Evolutionary conservation across 768 basidiomycete genomes (phyloP), one percentile per base, ranked within the genome.

Genomic region (Dacryopinax spathularia): DNA sequence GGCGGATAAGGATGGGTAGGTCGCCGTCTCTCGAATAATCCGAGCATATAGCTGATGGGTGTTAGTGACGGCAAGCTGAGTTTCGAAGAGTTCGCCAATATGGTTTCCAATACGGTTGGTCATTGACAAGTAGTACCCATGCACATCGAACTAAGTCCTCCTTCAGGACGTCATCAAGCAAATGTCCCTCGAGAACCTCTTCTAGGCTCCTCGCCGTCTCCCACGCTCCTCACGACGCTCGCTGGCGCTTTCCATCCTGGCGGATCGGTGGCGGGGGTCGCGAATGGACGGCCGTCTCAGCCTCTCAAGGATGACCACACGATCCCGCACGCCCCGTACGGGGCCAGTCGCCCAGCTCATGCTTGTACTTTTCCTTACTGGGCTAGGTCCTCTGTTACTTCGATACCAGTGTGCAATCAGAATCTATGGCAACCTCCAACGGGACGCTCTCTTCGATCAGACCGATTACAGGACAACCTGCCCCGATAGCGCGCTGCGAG

Each of bases 111-210:
- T 74, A 98, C 96, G 69, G 91, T 92, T 66, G 66, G 87, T 75
- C 20, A 4, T 39, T 41, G 31, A 29, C 29, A 16, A 36, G 62
- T 31, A 16, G 15, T 22, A 33, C 13, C n/a, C 43, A 63, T 43
- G 35, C 39, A 61, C 36, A 33, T 63, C 56, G 69, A 33, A 41
- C 41, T 31, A 18, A 31, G 20, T n/a, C 41, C 37, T 20, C 31
- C 39, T 31, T 34, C 69, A 93, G 91, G 95, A 98, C 73, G 97
- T 98, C 70, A 92, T 96, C 69, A 97, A 97, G 77, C 93, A 95
- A 81, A 95, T 97, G 93, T 95, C 93, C 29, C 80, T 95, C 64
- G 92, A 95, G 76, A 91, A 95, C 71, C 77, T 93, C 67, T 96
- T 94, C 78, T 94, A 64, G 61, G 39, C 48, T 22, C 29, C 22